Percentiles rank a stretch among this genome's conserved stretches.
Conservation (phyloP, 352 stramenopile species). For the Stramenopiles sp. region DNA sequence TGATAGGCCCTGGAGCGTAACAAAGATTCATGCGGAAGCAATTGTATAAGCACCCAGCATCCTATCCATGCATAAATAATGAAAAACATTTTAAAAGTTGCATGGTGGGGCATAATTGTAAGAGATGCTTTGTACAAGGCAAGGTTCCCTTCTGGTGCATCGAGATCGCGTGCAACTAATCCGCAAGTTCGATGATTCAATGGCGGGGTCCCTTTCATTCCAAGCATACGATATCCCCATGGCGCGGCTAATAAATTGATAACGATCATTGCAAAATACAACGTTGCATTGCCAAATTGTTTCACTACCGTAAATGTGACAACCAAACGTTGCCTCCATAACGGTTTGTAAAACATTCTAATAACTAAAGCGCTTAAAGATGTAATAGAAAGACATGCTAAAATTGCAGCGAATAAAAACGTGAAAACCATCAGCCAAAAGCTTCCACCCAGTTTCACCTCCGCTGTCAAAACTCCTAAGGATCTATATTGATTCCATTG, state of each 20-base stretch:
- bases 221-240: neutral
- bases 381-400: neutral
- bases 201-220: neutral
- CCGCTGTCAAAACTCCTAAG: neutral
- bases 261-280: constrained; percentile 3
- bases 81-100: constrained; percentile 2
- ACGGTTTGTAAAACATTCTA: neutral
- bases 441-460: neutral
- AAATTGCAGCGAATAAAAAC: neutral
- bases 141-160: constrained; percentile 2
- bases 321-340: neutral
- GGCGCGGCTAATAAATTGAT: neutral
- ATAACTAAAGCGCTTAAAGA: neutral
- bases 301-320: neutral
- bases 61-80: neutral
- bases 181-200: constrained; percentile 1
- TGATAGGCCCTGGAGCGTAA: neutral
- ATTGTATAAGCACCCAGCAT: neutral
- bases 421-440: constrained; percentile 7
- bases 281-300: constrained; percentile 1
- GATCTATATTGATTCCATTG: constrained; percentile 7
- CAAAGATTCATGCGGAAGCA: constrained; percentile 5
- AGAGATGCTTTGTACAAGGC: neutral
- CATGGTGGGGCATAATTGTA: constrained; percentile 1
- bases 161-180: neutral